Conservation (phyloP, 768 basidiomycete genomes). For the Gautieria morchelliformis region DNA sequence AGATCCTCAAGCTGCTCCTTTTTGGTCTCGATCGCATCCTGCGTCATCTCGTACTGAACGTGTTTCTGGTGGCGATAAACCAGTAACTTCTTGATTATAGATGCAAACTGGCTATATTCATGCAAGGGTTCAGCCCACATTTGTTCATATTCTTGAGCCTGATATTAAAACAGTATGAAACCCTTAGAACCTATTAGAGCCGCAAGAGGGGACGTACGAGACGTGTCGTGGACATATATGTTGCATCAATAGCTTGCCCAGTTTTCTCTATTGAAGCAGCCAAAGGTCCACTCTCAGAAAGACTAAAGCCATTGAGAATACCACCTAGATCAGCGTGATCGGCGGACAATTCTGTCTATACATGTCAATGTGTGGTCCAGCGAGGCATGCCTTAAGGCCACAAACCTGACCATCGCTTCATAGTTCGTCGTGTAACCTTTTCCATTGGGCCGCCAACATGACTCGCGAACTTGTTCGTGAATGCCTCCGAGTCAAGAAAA, state of each 20-base stretch:
- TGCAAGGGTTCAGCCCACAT: conserved; percentile 94
- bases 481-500: conserved; percentile 91
- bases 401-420: conserved; percentile 92
- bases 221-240: conserved; percentile 85
- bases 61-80: conserved; percentile 97
- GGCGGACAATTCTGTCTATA: conserved; percentile 2
- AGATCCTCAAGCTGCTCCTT: conserved; percentile 79
- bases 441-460: conserved; percentile 93
- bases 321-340: conserved; percentile 90
- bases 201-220: conserved; percentile 43
- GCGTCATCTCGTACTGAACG: conserved; percentile 95
- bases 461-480: conserved; percentile 90
- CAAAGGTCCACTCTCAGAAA: conserved; percentile 69
- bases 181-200: background rate
- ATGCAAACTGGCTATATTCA: conserved; percentile 90
- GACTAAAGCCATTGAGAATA: conserved; percentile 83
- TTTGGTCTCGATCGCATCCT: conserved; percentile 79
- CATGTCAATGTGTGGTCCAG: conserved; percentile 47
- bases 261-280: conserved; percentile 91
- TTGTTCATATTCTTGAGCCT: conserved; percentile 92
- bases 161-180: background rate
- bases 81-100: conserved; percentile 89
- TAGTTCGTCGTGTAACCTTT: conserved; percentile 83
- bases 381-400: conserved; percentile 7
- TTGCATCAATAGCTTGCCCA: conserved; percentile 91